phyloP scores from a whole-genome alignment of 306 rosid species.

The Sophora flavescens region DNA sequence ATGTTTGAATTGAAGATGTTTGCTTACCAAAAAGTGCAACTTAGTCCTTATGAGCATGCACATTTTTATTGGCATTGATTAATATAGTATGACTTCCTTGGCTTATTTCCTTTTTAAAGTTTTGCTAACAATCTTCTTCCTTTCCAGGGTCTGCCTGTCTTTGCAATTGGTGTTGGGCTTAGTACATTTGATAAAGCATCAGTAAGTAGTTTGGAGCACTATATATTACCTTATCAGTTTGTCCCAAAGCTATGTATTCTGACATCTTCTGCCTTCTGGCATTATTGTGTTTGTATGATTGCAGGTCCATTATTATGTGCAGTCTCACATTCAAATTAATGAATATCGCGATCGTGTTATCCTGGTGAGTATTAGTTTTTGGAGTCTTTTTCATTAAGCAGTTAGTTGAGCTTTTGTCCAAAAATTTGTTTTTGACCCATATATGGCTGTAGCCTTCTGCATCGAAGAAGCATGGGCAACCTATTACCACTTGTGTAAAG shows the following conservation, averaged over 20 bases:
- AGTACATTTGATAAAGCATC: slow-evolving; percentile 96
- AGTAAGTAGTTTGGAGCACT: slow-evolving; percentile 62
- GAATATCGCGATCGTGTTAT: slow-evolving; percentile 86
- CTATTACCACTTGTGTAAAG: slow-evolving; percentile 81
- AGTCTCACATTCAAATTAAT: slow-evolving; percentile 97
- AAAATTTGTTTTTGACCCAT: slow-evolving; percentile 42
- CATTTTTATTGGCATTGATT: slow-evolving; percentile 9
- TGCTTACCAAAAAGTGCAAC: slow-evolving; percentile 11
- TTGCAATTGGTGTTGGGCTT: slow-evolving; percentile 82
- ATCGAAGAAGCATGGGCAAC: slow-evolving; percentile 79
- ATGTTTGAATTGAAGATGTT: slow-evolving; percentile 7
- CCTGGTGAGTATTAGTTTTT: slow-evolving; percentile 66
- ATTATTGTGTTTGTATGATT: slow-evolving; percentile 30
- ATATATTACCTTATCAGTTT: background rate
- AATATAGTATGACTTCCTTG: slow-evolving; percentile 19
- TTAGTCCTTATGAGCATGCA: slow-evolving; percentile 5
- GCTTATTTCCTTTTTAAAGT: background rate
- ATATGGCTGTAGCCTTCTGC: slow-evolving; percentile 73
- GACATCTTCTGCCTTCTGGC: slow-evolving; percentile 28
- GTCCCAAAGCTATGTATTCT: slow-evolving; percentile 10
- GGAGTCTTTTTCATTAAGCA: slow-evolving; percentile 33
- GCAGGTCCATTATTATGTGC: slow-evolving; percentile 95
- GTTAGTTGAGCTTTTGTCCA: slow-evolving; percentile 20
- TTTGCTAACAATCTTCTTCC: background rate
- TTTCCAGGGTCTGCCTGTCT: slow-evolving; percentile 89